These are phyloP conservation scores for Aurifilum marmelostoma DNA, from an alignment of 2,329 filamentous ascomycete species.

Conservation along the genomic window DNA sequence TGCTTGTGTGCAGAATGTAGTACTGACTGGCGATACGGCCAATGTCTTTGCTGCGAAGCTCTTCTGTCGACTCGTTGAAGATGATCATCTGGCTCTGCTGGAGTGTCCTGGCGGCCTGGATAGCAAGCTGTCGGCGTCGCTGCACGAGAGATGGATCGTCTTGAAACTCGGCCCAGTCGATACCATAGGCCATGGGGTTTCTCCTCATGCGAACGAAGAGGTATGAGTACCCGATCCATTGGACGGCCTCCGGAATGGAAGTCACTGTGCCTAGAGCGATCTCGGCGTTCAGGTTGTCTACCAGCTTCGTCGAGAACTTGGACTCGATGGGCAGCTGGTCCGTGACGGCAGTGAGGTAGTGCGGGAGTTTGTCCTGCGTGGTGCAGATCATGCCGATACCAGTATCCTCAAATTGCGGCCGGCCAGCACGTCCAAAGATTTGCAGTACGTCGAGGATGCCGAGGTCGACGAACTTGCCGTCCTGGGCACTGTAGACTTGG, in stretches of 20 bases:
- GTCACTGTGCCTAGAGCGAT: conserved; percentile 93
- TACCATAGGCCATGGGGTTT: conserved; percentile 89
- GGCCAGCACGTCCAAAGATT: conserved; percentile 97
- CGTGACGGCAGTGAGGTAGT: conserved; percentile 91
- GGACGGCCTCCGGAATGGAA: conserved; percentile 88
- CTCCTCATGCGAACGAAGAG: conserved; percentile 95
- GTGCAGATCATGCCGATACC: conserved; percentile 99
- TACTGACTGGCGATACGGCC: conserved; percentile 96
- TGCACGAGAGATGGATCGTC: conserved; percentile 89
- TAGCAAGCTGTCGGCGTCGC: conserved; percentile 80
- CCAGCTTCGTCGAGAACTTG: conserved; percentile 89
- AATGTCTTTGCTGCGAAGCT: conserved; percentile 91
- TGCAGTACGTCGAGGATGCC: conserved; percentile 96
- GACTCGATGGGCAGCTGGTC: conserved; percentile 97
- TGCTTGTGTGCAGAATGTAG: conserved; percentile 90
- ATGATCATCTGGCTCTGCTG: conserved; percentile 99
- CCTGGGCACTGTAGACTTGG: conserved; percentile 93
- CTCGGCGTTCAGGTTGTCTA: conserved; percentile 96
- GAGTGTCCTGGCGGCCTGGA: conserved; percentile 83
- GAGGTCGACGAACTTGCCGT: conserved; percentile 94
- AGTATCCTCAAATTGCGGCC: conserved; percentile 95
- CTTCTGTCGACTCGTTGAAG: conserved; percentile 92
- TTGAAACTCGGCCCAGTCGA: conserved; percentile 87
- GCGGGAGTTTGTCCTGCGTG: conserved; percentile 86
- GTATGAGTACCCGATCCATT: conserved; percentile 98